phyloP scores from a whole-genome alignment of 1,284 basidiomycete genomes.

The Ustilago esculenta region DNA sequence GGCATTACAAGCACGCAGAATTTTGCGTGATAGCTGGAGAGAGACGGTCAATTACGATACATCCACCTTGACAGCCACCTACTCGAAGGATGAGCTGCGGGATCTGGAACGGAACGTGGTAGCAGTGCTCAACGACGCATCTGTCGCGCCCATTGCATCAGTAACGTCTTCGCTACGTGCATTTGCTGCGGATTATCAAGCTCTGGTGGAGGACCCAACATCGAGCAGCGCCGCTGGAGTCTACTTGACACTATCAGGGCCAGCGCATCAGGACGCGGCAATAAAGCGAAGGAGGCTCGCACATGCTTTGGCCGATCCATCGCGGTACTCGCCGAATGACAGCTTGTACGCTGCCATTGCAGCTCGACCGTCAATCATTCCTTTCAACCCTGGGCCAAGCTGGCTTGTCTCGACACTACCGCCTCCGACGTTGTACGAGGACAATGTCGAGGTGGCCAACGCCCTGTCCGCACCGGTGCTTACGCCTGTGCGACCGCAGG shows the following conservation, averaged over 20 bases:
- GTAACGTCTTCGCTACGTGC: slow-evolving; percentile 49
- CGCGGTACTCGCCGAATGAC: slow-evolving; percentile 57
- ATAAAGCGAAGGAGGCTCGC: slow-evolving; percentile 57
- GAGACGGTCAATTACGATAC: slow-evolving; percentile 30
- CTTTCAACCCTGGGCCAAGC: slow-evolving; percentile 57
- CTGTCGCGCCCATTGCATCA: slow-evolving; percentile 24
- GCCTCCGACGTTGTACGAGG: slow-evolving; percentile 44
- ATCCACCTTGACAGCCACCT: slow-evolving; percentile 37
- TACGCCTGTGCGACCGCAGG: slow-evolving; percentile 58
- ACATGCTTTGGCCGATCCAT: slow-evolving; percentile 53
- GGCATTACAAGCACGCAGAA: slow-evolving; percentile 39
- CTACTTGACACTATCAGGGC: slow-evolving; percentile 51
- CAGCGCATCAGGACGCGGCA: slow-evolving; percentile 44
- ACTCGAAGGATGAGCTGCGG: slow-evolving; percentile 28
- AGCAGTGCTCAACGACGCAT: slow-evolving; percentile 20
- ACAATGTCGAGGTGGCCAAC: slow-evolving; percentile 47
- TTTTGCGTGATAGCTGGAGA: slow-evolving; percentile 42
- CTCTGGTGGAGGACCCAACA: slow-evolving; percentile 47
- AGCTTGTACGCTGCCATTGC: slow-evolving; percentile 57
- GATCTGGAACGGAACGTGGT: slow-evolving; percentile 28
- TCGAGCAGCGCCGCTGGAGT: slow-evolving; percentile 34
- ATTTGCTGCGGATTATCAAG: slow-evolving; percentile 56
- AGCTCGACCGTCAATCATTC: slow-evolving; percentile 49
- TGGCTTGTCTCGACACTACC: slow-evolving; percentile 59
- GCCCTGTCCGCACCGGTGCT: slow-evolving; percentile 55